Base-by-base conservation (phyloP, 768 basidiomycete genomes). In the Cystofilobasidium macerans region DNA sequence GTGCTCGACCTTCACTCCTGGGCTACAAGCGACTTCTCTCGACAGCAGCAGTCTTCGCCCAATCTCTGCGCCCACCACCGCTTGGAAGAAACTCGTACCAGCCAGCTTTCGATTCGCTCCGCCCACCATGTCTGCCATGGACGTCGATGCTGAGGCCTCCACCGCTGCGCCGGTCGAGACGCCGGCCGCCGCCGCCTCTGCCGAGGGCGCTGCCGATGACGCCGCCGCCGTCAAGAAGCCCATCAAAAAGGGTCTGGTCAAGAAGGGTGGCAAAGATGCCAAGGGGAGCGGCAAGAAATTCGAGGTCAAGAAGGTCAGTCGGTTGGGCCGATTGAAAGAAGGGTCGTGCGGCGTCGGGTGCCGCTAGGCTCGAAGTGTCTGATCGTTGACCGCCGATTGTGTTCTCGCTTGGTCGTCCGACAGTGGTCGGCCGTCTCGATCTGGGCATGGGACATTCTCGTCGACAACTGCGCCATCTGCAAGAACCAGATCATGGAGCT, bases 401-500 rank as follows among this genome's bases (percentile, higher is more conserved):
- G 16, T 38, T 14, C 36, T 38, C 8, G 8, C 36, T 38, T 14
- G 36, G 8, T 38, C 36, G 36, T 14, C 7, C 36, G 2, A 36
- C 62, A 99, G 95, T 99, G 95, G 95, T 97, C 98, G 73, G 95
- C 95, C 16, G 95, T 98, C 61, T 83, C 95, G 1, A 81, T 99
- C 0, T 99, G 95, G 95, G 91, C 95, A 24, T 98, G 95, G 94
- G 93, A 98, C 76, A 97, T 98, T 73, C 92, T 95, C 68, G 94
- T 97, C 65, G 94, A 98, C 78, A 99, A 97, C 78, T 98, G 95
- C 73, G 95, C 95, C 59, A 99, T 99, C 79, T 99, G 95, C 82
- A 85, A 92, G 77, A 97, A 97, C 76, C 94, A 99, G 75, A 98
- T 99, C 79, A 99, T 99, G 95, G 95, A 99, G 77, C 86, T 98